Evolutionary conservation across 2,329 filamentous ascomycete species (phyloP), one percentile per base, ranked within the genome.

Genomic region (Fusarium udum): DNA sequence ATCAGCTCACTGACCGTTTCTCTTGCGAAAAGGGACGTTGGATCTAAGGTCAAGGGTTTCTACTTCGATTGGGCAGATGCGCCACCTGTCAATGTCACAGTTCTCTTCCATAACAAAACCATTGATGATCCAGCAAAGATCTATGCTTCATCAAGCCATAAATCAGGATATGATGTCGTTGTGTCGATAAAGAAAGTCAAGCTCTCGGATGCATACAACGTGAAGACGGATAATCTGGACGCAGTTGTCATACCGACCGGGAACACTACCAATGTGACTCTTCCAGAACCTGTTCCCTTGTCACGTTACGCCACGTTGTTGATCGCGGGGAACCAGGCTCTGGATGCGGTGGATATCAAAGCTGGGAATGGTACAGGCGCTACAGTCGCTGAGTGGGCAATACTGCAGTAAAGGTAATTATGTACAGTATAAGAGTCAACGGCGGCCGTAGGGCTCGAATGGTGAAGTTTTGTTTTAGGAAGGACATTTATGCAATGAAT

Each of bases 141-240:
- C 4, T n/a, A 31, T 22, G 24, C 1, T 3, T 13, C 4, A 4
- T 26, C 18, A 0, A 22, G 4, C 3, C 12, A 22, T 1, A 4
- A 15, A 4, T 24, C 46, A 0, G 26, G 20, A 3, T 46, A 34
- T 15, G 45, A 45, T 6, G 34, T 64, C 2, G 32, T 64, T 7
- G 7, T 32, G 14, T 46, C 39, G 0, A 31, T 53, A 13, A 34
- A 34, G 12, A 39, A 31, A 0, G 3, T 64, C 18, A 32, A 14
- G 1, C 46, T 53, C 20, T 64, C 62, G 15, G 32, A 14, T 39
- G 32, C 58, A 0, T 63, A 64, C 3, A 26, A 64, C 3, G 15
- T 16, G 0, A 64, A 53, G 9, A 45, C 32, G 0, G 40, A 40
- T 16, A 20, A 64, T 16, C 13, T 63, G 1, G 22, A 64, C 11